Evolutionary conservation across 805 yeast species (phyloP), one percentile per base, ranked within the genome.

Genomic region (Brettanomyces naardenensis): DNA sequence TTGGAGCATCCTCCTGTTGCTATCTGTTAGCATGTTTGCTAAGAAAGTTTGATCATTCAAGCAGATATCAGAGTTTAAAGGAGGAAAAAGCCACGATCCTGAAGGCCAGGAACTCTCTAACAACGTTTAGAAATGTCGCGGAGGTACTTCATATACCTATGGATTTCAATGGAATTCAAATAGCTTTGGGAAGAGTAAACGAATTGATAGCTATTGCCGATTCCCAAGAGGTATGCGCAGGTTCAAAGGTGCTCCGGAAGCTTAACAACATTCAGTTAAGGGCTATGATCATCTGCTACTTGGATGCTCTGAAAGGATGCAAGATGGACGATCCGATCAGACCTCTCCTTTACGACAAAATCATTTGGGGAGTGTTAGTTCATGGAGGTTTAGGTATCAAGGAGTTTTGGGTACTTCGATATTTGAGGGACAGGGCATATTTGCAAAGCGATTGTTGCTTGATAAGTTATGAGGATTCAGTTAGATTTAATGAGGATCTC

Each of bases 311-410:
- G 4, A 27, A 35, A 4, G 10, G n/a, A 4, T 28, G 22, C 21
- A 13, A 30, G 2, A 13, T 23, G 7, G 53, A 49, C 40, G 43
- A 47, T 38, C 45, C 48, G 3, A 23, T 19, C 7, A 33, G 40
- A 19, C 33, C 40, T 10, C 20, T 15, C 14, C 17, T 46, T 1
- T 34, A 42, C 22, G 40, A 42, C 19, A 32, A 37, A 3, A 22
- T 46, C 2, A 21, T 47, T 17, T 35, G 35, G 23, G 43, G 44
- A 5, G 20, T 47, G 2, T 17, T 49, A 19, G 38, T 45, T 15
- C 42, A 43, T 18, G 53, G 53, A 13, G 47, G 46, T 2, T 35
- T 38, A 19, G 43, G 41, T 26, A 21, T 47, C 6, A 31, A 42
- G 9, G 26, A 31, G 3, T 35, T 47, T 17, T 43, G 46, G 48